Evolutionary conservation across 202 grass and related monocot species (phyloP).

Genomic region (Schoenoplectus tabernaemontani): DNA sequence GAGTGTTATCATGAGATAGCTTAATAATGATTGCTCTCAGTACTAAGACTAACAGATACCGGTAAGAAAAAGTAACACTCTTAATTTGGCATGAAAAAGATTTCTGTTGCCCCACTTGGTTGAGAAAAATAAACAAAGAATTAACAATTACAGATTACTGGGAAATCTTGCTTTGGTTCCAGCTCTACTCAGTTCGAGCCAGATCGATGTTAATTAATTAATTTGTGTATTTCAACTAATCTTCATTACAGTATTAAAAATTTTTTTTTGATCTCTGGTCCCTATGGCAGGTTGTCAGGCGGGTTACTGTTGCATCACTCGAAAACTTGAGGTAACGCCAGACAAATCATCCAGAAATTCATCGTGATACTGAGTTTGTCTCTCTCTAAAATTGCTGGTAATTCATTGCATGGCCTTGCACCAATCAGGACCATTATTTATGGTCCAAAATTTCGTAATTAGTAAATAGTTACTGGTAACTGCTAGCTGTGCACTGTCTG

Average conservation of each 20-base stretch:
- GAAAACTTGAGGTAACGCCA: too few relatives aligned
- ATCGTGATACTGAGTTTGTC: too few relatives aligned
- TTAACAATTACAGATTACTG: neutral
- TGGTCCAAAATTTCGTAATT: neutral
- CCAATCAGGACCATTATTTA: too few relatives aligned
- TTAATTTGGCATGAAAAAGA: neutral
- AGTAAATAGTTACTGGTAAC: too few relatives aligned
- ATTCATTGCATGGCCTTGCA: too few relatives aligned
- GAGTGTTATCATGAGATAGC: too few relatives aligned
- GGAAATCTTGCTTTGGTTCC: neutral
- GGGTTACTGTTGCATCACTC: neutral
- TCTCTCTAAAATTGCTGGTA: too few relatives aligned
- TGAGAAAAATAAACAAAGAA: neutral
- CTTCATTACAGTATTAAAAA: too few relatives aligned
- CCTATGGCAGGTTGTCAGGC: neutral
- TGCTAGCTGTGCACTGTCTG: too few relatives aligned
- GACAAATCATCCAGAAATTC: too few relatives aligned
- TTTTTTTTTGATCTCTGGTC: neutral
- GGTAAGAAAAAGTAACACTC: neutral
- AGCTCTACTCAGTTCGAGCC: neutral
- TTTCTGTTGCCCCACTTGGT: too few relatives aligned
- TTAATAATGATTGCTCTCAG: too few relatives aligned
- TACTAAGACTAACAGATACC: neutral
- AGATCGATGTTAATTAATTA: neutral
- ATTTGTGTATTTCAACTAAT: neutral